A percentile compares a stretch with the other conserved stretches of the same genome.
phyloP scores from a whole-genome alignment of 306 rosid genomes.

The Hippophae gyantsensis region DNA sequence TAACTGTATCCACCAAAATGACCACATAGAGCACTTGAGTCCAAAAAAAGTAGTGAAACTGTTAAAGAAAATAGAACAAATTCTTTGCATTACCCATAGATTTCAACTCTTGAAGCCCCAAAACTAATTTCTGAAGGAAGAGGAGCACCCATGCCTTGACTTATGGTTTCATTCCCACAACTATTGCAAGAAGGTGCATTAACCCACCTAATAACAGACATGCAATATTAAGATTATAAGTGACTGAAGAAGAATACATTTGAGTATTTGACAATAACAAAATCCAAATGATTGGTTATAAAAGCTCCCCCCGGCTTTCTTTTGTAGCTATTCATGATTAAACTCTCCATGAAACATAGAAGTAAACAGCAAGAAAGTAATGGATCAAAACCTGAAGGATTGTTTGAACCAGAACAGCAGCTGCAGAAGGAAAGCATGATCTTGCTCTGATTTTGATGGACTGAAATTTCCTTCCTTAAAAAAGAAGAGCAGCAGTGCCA shows the following conservation, averaged over 20 bases:
- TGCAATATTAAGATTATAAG: conserved; percentile 5
- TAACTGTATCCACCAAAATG: not conserved
- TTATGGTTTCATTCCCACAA: conserved; percentile 51
- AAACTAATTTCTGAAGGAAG: conserved; percentile 55
- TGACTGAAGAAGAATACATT: not conserved
- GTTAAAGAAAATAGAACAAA: conserved; percentile 9
- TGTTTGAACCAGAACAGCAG: conserved; percentile 91
- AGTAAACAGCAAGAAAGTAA: conserved; percentile 11
- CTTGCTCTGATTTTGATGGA: conserved; percentile 61
- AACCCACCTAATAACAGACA: conserved; percentile 57
- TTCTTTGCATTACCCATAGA: conserved; percentile 42
- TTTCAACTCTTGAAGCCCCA: conserved; percentile 65
- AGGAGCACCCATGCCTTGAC: conserved; percentile 41
- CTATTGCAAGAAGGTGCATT: conserved; percentile 60
- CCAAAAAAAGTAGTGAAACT: not conserved
- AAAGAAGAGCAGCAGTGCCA: conserved; percentile 26
- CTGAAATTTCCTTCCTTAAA: conserved; percentile 72
- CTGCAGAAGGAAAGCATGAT: conserved; percentile 82
- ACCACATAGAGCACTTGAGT: not conserved
- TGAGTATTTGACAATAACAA: not conserved
- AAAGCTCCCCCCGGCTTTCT: no score
- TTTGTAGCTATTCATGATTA: not conserved
- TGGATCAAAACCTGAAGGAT: conserved; percentile 63
- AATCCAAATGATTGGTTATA: no score
- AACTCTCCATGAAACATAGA: conserved; percentile 3